These are phyloP conservation scores for Phaffia tasmanica DNA, from an alignment of 768 basidiomycete species.

Conservation along the genomic window DNA sequence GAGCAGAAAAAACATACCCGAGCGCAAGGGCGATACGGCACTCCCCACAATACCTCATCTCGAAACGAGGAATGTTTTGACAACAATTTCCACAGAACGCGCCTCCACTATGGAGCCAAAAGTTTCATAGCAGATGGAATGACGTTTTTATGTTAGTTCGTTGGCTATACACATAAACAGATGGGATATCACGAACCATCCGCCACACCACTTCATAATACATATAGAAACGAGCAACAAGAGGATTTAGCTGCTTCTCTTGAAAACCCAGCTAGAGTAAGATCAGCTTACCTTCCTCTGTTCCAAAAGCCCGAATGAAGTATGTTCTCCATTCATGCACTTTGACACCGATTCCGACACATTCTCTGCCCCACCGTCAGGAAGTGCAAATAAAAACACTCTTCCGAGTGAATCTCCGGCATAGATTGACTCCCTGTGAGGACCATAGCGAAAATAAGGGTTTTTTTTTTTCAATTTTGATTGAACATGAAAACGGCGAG, in stretches of 20 bases:
- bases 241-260: background rate
- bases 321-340: constrained; percentile 31
- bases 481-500: constrained; percentile 1
- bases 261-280: background rate
- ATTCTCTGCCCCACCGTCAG: constrained; percentile 36
- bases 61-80: constrained; percentile 12
- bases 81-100: constrained; percentile 20
- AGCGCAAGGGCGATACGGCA: constrained; percentile 17
- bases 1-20: background rate
- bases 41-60: constrained; percentile 9
- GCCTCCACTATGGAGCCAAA: constrained; percentile 8
- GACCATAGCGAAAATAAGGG: background rate
- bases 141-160: background rate
- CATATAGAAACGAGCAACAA: background rate
- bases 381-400: constrained; percentile 37
- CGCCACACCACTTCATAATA: no score
- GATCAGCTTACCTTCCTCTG: constrained; percentile 1
- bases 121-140: background rate
- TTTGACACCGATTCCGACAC: constrained; percentile 32
- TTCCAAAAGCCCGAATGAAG: constrained; percentile 14
- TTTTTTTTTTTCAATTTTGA: background rate
- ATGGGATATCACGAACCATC: background rate
- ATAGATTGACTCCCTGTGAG: constrained; percentile 35
- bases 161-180: background rate
- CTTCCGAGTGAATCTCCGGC: constrained; percentile 29